Base-by-base conservation (phyloP, 202 grass and related monocot species). In the Carex sylvatica region DNA sequence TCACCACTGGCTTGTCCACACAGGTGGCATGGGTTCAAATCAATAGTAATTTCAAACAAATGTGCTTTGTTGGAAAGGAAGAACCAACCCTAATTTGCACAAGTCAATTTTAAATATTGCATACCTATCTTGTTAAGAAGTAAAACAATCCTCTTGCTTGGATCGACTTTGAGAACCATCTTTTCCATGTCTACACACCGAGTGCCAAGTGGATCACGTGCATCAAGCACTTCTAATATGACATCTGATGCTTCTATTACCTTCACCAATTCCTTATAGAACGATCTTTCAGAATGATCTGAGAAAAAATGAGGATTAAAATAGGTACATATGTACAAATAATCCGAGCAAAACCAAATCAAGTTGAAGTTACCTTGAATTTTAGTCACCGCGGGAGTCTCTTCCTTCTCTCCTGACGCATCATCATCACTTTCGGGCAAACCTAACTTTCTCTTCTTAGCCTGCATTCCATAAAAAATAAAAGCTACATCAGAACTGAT, bases 121-220 rank as follows among this genome's bases (percentile, higher is more conserved):
- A 20, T 90, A 99, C 96, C 93, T 87, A 99, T 96, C 82, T 99
- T 99, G 64, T 99, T 99, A 55, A 99, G 89, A 87, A 99, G 93
- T 23, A 99, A 87, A 20, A 96, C 89, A 85, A 93, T 96, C 12
- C 84, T 70, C 84, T 96, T 99, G 72, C 78, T 93, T 40, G 93
- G 88, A 86, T 99, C 93, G 5, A 81, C 61, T 61, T 92, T 95
- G 42, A 79, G 90, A 62, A 96, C 85, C 93, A 99, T 86, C 79
- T 82, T 93, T 86, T 99, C 96, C 91, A 99, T 88, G 86, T 96
- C 93, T 81, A 92, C 58, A 26, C 91, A 99, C 61, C 96, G 86
- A 61, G 93, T 92, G 44, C 93, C 93, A 47, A 96, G 85, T 0
- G 93, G 93, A 62, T 96, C 93, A 47, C 96, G 86, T 84, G 91